Base-by-base conservation (phyloP, 1,284 basidiomycete genomes). In the Trichosporon coremiiforme region DNA sequence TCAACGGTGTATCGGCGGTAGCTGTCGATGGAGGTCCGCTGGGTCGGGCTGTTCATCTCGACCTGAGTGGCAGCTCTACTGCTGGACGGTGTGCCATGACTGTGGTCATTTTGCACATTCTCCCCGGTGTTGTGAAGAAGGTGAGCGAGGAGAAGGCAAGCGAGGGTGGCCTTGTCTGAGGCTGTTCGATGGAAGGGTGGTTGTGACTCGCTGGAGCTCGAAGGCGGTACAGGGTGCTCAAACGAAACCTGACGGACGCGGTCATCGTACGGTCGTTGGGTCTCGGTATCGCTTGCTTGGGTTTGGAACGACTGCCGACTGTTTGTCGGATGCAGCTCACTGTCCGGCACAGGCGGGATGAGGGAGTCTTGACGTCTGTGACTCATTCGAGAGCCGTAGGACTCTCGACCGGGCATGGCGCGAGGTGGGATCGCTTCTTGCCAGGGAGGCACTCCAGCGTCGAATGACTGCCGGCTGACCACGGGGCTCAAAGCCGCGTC, bases 81-180 rank as follows among this genome's bases (percentile, higher is more conserved):
- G 50, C 29, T 17, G 15, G 57, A 33, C 3, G 29, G 31, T 4
- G 31, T 10, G 17, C 31, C 17, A 4, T 4, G 7, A 31, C 29
- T 33, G 20, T 31, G 17, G 8, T 17, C 57, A 1, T 7, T 4
- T 10, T 22, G 50, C 3, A 2, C 12, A 12, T 62, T 15, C 5
- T n/a, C 31, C 8, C 57, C 31, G 6, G 57, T 62, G n/a, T 62
- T 62, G 57, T 62, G 57, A 4, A 62, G 57, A 9, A 62, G 29
- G 17, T 62, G 57, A 2, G 57, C 57, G 7, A 62, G 57, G 6
- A 62, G 57, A 2, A 62, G 57, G 17, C 57, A 62, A 1, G 57
- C 57, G 15, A 62, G 57, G 8, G 57, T 62, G 29, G 15, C 57
- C 17, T 62, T 31, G 57, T 62, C 57, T 7, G 20, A 2, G 5